Conservation (phyloP, 805 yeast species). For the Saccharomycopsis oosterbeekiorum region DNA sequence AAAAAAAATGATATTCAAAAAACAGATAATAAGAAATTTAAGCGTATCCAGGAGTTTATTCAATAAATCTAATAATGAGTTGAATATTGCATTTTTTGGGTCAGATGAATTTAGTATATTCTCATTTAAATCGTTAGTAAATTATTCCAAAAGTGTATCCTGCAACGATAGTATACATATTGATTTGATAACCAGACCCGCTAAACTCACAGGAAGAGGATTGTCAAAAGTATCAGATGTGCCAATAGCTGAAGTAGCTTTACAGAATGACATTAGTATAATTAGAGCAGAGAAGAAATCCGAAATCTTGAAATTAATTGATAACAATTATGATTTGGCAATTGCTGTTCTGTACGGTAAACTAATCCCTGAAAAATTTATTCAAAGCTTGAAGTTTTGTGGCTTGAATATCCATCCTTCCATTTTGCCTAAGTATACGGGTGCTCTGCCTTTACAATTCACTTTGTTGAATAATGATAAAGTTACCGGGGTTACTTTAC, state of each 20-base stretch:
- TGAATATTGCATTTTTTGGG: slow-evolving; percentile 61
- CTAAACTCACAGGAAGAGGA: slow-evolving; percentile 58
- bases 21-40: not conserved
- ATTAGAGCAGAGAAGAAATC: slow-evolving; percentile 41
- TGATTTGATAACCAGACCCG: slow-evolving; percentile 53
- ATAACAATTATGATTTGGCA: slow-evolving; percentile 43
- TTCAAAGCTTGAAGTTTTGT: slow-evolving; percentile 41
- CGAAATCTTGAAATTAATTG: slow-evolving; percentile 29
- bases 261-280: slow-evolving; percentile 19
- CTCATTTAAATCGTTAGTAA: slow-evolving; percentile 35
- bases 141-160: slow-evolving; percentile 17
- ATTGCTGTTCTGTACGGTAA: slow-evolving; percentile 91
- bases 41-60: not conserved
- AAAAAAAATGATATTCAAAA: not conserved
- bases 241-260: slow-evolving; percentile 40
- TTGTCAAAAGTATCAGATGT: slow-evolving; percentile 37
- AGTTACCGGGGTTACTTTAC: slow-evolving; percentile 77
- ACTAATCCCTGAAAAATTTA: slow-evolving; percentile 57
- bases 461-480: slow-evolving; percentile 57
- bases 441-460: slow-evolving; percentile 84
- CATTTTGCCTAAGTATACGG: slow-evolving; percentile 68
- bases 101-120: slow-evolving; percentile 60
- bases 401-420: slow-evolving; percentile 94
- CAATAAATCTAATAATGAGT: not conserved
- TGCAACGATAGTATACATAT: slow-evolving; percentile 26